Evolutionary conservation across 768 basidiomycete species (phyloP).

Genomic region (Omphalotus guepiniiformis): DNA sequence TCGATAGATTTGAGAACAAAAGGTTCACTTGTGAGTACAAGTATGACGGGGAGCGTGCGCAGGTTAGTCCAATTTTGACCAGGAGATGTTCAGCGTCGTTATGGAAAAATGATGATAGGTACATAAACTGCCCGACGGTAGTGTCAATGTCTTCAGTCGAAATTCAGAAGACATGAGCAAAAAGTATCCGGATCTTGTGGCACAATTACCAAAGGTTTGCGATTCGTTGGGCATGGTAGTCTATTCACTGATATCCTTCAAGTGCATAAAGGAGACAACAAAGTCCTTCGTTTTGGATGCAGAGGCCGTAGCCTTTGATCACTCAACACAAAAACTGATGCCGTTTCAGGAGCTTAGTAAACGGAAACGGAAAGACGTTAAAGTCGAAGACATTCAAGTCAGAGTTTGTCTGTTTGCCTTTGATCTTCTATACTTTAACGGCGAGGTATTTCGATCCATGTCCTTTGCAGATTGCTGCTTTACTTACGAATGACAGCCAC

Average conservation of each 20-base stretch:
- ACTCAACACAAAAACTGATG: conserved; percentile 77
- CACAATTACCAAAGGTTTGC: conserved; percentile 80
- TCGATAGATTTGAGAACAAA: conserved; percentile 94
- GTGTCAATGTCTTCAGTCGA: conserved; percentile 88
- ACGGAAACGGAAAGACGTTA: conserved; percentile 96
- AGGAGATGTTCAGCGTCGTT: not conserved
- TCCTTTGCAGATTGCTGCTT: not conserved
- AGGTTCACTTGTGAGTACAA: conserved; percentile 99
- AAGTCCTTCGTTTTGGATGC: conserved; percentile 93
- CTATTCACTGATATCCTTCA: conserved; percentile 1
- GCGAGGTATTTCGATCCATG: conserved; percentile 56
- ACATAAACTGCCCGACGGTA: conserved; percentile 78
- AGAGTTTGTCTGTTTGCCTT: conserved; percentile 96
- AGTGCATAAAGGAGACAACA: conserved; percentile 85
- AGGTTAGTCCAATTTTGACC: conserved; percentile 38
- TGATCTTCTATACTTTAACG: conserved; percentile 94
- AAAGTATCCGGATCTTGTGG: conserved; percentile 98
- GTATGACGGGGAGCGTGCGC: conserved; percentile 97
- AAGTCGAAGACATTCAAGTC: conserved; percentile 95
- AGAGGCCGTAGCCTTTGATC: conserved; percentile 95
- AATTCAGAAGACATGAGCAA: conserved; percentile 99
- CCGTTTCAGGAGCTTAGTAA: conserved; percentile 97
- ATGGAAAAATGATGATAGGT: conserved; percentile 44
- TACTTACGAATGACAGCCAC: conserved; percentile 45
- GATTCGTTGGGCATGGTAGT: not conserved